phyloP scores from a whole-genome alignment of 805 yeast species.

The Pichia gijzeniarum region DNA sequence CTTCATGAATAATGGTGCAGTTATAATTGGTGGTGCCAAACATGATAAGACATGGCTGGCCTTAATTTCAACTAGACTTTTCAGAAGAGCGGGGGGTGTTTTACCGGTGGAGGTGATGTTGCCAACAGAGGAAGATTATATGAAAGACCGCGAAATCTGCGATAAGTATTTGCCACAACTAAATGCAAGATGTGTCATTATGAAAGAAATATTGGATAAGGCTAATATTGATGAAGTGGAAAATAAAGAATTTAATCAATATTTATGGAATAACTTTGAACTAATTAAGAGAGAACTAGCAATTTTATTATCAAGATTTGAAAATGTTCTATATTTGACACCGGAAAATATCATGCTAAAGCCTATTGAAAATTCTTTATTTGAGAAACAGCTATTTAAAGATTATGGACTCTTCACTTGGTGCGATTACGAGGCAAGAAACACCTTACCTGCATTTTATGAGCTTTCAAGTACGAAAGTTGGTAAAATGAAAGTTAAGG shows the following conservation, averaged over 20 bases:
- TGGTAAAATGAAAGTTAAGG: slow-evolving; percentile 31
- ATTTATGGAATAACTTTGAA: slow-evolving; percentile 35
- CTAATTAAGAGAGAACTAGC: slow-evolving; percentile 36
- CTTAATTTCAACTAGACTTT: slow-evolving; percentile 44
- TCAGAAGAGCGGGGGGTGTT: slow-evolving; percentile 41
- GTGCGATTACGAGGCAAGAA: slow-evolving; percentile 82
- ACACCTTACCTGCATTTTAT: slow-evolving; percentile 66
- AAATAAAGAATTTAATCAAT: slow-evolving; percentile 19
- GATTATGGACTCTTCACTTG: slow-evolving; percentile 55
- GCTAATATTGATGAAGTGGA: slow-evolving; percentile 26
- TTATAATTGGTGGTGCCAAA: slow-evolving; percentile 53
- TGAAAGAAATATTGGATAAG: slow-evolving; percentile 38
- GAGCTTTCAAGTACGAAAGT: slow-evolving; percentile 46
- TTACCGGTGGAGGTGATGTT: slow-evolving; percentile 42
- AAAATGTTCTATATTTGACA: slow-evolving; percentile 40
- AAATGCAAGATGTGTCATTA: slow-evolving; percentile 54
- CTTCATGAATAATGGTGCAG: slow-evolving; percentile 42
- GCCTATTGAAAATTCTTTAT: slow-evolving; percentile 33
- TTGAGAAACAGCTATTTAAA: slow-evolving; percentile 41
- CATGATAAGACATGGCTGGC: slow-evolving; percentile 57
- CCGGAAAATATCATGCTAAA: slow-evolving; percentile 39
- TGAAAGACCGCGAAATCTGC: slow-evolving; percentile 41
- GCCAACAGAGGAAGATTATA: slow-evolving; percentile 35
- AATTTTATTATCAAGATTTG: slow-evolving; percentile 38
- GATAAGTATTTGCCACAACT: slow-evolving; percentile 36